These are phyloP conservation scores for Nicotiana noctiflora DNA, from an alignment of 257 asterid species.

Conservation along the genomic window DNA sequence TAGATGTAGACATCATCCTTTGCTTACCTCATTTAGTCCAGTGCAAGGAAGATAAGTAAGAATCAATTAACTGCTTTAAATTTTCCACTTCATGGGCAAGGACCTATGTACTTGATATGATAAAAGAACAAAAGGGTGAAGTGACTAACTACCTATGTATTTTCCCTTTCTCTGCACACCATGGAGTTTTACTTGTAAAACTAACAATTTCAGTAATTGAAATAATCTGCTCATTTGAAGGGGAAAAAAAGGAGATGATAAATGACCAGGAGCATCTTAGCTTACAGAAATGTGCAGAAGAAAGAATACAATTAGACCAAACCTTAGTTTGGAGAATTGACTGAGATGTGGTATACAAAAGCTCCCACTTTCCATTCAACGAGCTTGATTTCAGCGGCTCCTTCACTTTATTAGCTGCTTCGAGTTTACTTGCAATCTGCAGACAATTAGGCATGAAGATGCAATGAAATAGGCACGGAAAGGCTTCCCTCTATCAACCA, in stretches of 20 bases:
- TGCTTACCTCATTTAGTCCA: neutral
- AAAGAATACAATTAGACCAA: neutral
- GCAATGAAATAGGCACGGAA: neutral
- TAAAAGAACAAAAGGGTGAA: neutral
- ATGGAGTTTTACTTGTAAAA: neutral
- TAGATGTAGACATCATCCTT: neutral
- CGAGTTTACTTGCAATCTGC: constrained; percentile 56
- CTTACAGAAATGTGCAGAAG: neutral
- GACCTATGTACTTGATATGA: neutral
- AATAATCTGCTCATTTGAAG: neutral
- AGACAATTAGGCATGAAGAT: neutral
- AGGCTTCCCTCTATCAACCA: neutral
- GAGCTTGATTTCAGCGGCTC: constrained; percentile 51
- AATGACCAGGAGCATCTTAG: neutral
- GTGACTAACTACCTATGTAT: neutral
- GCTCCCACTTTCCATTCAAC: constrained; percentile 72
- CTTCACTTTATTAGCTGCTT: constrained; percentile 45
- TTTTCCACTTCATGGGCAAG: neutral
- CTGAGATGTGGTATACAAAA: constrained; percentile 50
- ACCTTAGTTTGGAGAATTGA: constrained; percentile 49
- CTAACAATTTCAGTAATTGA: neutral
- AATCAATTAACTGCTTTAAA: neutral
- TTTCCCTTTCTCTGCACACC: neutral
- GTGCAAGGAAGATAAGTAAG: neutral
- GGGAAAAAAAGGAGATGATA: neutral